phyloP scores from a whole-genome alignment of 345 rosid species.

The Eucalyptus shirleyi region DNA sequence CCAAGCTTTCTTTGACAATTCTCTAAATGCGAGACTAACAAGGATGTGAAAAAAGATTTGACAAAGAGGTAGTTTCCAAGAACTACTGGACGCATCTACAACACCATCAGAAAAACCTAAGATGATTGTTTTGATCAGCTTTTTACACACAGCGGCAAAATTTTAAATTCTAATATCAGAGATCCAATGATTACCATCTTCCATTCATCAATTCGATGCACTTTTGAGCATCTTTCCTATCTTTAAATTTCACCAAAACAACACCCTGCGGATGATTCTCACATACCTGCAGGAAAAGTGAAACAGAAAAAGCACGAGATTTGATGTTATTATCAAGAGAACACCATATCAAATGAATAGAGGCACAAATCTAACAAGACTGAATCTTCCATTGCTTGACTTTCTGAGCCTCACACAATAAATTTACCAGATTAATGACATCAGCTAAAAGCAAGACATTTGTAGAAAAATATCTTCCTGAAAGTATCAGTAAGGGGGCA shows the following conservation, averaged over 20 bases:
- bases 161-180: not conserved
- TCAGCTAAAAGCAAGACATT: not conserved
- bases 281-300: constrained; percentile 45
- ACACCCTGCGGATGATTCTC: constrained; percentile 91
- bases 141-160: not conserved
- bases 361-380: not conserved
- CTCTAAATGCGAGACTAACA: not conserved
- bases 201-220: constrained; percentile 92
- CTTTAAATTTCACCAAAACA: constrained; percentile 77
- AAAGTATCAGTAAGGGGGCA: not conserved
- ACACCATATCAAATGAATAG: not conserved
- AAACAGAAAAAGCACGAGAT: not conserved
- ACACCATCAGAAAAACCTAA: not conserved
- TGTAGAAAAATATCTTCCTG: not conserved
- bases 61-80: not conserved
- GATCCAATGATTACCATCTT: constrained; percentile 49
- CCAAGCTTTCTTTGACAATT: not conserved
- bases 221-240: constrained; percentile 74
- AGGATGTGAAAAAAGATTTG: not conserved
- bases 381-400: not conserved
- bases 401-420: not conserved
- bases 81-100: not conserved
- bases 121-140: not conserved
- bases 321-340: not conserved
- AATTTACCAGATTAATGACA: not conserved